Percentiles rank a stretch among this genome's conserved stretches.
Evolutionary conservation across 345 rosid species (phyloP).

Genomic region (Sonneratia alba): DNA sequence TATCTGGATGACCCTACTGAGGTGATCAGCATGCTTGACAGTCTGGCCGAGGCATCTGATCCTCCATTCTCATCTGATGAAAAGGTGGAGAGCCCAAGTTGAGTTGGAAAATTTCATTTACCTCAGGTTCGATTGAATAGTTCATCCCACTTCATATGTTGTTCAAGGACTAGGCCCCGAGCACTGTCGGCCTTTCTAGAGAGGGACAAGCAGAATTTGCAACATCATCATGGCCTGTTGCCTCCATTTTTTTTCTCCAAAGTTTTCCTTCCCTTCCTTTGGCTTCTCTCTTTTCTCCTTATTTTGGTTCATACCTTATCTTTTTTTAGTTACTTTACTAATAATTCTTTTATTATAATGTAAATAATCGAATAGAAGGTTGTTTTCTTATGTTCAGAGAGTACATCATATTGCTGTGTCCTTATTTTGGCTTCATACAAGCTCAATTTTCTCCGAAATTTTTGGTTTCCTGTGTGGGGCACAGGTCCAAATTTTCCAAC

Average conservation of each 20-base stretch:
- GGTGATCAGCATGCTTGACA: slow-evolving; percentile 39
- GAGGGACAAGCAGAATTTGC: not conserved
- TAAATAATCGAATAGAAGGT: slow-evolving; percentile 1
- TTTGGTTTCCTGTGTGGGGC: not conserved
- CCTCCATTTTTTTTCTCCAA: not conserved
- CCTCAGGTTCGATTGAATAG: not conserved
- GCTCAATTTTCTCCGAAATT: not conserved
- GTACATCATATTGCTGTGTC: not conserved
- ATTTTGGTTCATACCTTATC: not conserved
- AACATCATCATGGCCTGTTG: not conserved
- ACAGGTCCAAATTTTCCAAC: not conserved
- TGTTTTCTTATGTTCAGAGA: not conserved
- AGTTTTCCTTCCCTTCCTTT: not conserved
- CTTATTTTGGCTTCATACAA: not conserved
- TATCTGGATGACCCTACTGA: slow-evolving; percentile 42
- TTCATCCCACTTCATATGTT: not conserved
- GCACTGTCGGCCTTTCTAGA: not conserved
- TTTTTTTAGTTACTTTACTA: not conserved
- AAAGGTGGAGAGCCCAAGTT: slow-evolving; percentile 1
- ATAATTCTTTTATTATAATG: not conserved
- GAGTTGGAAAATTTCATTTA: not conserved
- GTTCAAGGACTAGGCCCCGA: not conserved
- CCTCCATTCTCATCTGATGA: slow-evolving; percentile 7
- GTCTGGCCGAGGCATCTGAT: slow-evolving; percentile 24
- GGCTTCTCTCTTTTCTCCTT: not conserved